phyloP scores from a whole-genome alignment of 257 asterid species.

The Lithospermum erythrorhizon region DNA sequence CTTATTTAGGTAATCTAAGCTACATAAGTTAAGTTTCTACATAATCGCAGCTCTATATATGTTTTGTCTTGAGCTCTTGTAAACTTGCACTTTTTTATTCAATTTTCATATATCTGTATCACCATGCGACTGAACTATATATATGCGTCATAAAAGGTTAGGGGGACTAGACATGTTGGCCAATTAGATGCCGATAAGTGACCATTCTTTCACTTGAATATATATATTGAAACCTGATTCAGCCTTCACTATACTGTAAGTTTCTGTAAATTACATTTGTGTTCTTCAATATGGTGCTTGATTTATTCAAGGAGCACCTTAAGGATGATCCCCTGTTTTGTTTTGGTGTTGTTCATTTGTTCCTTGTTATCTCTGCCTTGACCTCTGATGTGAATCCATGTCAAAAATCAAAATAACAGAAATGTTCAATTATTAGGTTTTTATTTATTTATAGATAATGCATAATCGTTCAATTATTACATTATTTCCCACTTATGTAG shows the following conservation, averaged over 20 bases:
- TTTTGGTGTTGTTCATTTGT: no score
- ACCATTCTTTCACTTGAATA: slow-evolving; percentile 63
- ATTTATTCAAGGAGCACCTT: slow-evolving; percentile 35
- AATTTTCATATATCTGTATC: slow-evolving; percentile 79
- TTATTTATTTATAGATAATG: no score
- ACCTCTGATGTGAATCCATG: no score
- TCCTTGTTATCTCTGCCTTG: no score
- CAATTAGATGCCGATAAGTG: slow-evolving; percentile 65
- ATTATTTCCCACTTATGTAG: no score
- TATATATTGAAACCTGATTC: slow-evolving; percentile 49
- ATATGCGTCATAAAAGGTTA: slow-evolving; percentile 72
- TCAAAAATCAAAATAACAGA: no score
- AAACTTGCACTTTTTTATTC: background rate
- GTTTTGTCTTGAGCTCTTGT: no score
- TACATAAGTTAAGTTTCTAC: no score
- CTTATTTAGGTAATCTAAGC: no score
- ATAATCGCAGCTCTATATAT: no score
- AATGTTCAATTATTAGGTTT: no score
- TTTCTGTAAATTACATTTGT: slow-evolving; percentile 43
- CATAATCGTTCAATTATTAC: no score
- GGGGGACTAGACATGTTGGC: slow-evolving; percentile 90
- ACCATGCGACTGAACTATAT: slow-evolving; percentile 79
- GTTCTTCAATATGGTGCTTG: slow-evolving; percentile 44
- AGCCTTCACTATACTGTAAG: slow-evolving; percentile 19
- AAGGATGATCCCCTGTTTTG: background rate